Conservation (phyloP, 73 alveolate genomes). For the Urostyla sp. region DNA sequence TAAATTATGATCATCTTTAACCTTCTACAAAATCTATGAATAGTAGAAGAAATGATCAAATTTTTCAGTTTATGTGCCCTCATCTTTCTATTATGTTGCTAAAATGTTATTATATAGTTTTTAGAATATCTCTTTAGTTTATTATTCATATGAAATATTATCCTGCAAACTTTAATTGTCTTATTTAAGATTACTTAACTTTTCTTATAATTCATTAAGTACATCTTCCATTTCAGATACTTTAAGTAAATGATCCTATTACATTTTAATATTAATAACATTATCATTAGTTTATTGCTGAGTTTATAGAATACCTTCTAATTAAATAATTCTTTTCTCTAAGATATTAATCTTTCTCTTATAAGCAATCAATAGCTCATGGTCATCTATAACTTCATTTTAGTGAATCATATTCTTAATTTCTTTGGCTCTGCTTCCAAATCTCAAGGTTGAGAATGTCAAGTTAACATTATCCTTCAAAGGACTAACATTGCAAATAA, state of each 20-base stretch:
- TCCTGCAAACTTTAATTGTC: conserved; percentile 24
- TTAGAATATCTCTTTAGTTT: conserved; percentile 8
- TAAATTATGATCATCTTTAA: conserved; percentile 12
- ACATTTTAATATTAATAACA: neutral
- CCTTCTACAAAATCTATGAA: neutral
- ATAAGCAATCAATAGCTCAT: conserved; percentile 43
- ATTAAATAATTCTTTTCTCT: conserved; percentile 33
- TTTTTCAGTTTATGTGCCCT: conserved; percentile 28
- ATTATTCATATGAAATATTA: conserved; percentile 8
- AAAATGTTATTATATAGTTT: conserved; percentile 34
- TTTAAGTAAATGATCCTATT: neutral
- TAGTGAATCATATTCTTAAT: conserved; percentile 78
- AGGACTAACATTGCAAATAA: conserved; percentile 93
- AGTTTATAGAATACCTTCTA: conserved; percentile 21
- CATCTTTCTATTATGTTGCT: conserved; percentile 21
- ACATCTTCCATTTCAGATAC: conserved; percentile 4
- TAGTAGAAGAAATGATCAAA: neutral
- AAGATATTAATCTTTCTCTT: conserved; percentile 23
- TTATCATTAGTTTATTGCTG: neutral
- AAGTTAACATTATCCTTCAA: conserved; percentile 75
- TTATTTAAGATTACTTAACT: conserved; percentile 5
- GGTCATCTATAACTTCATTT: conserved; percentile 80
- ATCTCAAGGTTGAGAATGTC: conserved; percentile 91
- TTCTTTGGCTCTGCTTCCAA: conserved; percentile 92
- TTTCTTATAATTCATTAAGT: conserved; percentile 14